Conservation (phyloP, 176 grass and related monocot genomes). For the Avena eriantha region DNA sequence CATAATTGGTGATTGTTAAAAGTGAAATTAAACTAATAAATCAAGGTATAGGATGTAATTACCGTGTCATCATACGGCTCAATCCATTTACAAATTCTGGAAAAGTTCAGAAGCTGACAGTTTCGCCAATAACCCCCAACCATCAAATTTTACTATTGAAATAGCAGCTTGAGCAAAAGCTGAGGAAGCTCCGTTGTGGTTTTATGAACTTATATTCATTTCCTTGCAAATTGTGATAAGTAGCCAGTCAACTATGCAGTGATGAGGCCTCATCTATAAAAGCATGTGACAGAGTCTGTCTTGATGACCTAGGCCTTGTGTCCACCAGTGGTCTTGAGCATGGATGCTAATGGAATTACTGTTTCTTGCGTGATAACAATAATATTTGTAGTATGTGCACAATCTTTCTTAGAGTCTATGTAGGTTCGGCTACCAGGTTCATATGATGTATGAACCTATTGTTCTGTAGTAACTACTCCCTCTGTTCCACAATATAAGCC, state of each 20-base stretch:
- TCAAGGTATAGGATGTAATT: neutral
- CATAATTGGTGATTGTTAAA: slow-evolving; percentile 19
- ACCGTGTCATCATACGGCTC: neutral
- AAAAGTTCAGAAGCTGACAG: slow-evolving; percentile 10
- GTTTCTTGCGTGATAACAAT: slow-evolving; percentile 12
- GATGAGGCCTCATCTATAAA: slow-evolving; percentile 18
- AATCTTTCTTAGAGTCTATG: slow-evolving; percentile 6
- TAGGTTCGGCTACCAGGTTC: neutral
- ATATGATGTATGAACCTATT: slow-evolving; percentile 6
- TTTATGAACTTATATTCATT: slow-evolving; percentile 28
- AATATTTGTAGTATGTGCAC: slow-evolving; percentile 15
- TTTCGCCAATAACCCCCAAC: neutral
- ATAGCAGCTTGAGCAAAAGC: neutral
- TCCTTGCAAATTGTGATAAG: slow-evolving; percentile 13
- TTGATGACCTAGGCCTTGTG: slow-evolving; percentile 17
- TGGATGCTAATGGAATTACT: slow-evolving; percentile 24
- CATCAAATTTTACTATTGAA: slow-evolving; percentile 19
- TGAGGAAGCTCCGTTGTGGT: neutral
- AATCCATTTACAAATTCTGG: slow-evolving; percentile 20
- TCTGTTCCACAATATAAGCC: no score
- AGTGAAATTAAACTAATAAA: neutral
- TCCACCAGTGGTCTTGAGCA: slow-evolving; percentile 17
- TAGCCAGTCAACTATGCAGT: slow-evolving; percentile 9
- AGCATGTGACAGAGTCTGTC: neutral
- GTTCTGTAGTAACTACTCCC: neutral